Conservation (phyloP, 768 basidiomycete species). For the Trametes cinnabarina region DNA sequence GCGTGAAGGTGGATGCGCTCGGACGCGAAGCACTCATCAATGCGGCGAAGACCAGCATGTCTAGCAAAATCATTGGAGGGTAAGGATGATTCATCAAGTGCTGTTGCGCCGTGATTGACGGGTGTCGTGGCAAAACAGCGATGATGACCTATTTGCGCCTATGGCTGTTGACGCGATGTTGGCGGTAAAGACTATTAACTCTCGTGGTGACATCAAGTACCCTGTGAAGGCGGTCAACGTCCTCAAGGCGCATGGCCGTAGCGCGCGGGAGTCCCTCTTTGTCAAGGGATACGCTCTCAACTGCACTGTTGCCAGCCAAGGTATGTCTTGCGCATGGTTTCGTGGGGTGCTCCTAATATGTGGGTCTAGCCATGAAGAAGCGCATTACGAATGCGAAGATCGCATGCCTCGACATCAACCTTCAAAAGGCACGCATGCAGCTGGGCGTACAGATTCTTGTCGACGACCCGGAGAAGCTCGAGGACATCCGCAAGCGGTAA, state of each 20-base stretch:
- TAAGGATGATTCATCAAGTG: constrained; percentile 41
- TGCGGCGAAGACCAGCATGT: constrained; percentile 97
- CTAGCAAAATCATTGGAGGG: constrained; percentile 97
- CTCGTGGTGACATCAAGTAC: constrained; percentile 95
- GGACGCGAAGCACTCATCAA: constrained; percentile 92
- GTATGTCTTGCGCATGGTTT: constrained; percentile 42
- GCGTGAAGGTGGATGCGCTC: constrained; percentile 89
- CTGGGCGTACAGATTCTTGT: constrained; percentile 96
- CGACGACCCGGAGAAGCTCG: constrained; percentile 93
- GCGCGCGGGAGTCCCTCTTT: constrained; percentile 91
- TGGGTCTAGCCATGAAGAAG: constrained; percentile 89
- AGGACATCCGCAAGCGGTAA: constrained; percentile 91
- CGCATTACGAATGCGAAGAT: constrained; percentile 92
- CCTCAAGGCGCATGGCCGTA: constrained; percentile 95
- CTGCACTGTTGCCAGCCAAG: constrained; percentile 98
- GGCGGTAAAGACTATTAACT: constrained; percentile 91
- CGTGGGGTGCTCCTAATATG: background rate
- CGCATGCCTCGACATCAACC: constrained; percentile 96
- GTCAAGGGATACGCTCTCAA: constrained; percentile 97
- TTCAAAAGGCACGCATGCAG: constrained; percentile 96
- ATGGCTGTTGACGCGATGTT: constrained; percentile 99
- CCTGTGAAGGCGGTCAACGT: constrained; percentile 99
- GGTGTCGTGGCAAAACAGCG: constrained; percentile 46
- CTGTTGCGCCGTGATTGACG: too few relatives aligned
- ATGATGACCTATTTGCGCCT: constrained; percentile 96